A percentile compares a stretch with the other conserved stretches of the same genome.
phyloP scores from a whole-genome alignment of 768 basidiomycete genomes.

The Nidula microcarpa region DNA sequence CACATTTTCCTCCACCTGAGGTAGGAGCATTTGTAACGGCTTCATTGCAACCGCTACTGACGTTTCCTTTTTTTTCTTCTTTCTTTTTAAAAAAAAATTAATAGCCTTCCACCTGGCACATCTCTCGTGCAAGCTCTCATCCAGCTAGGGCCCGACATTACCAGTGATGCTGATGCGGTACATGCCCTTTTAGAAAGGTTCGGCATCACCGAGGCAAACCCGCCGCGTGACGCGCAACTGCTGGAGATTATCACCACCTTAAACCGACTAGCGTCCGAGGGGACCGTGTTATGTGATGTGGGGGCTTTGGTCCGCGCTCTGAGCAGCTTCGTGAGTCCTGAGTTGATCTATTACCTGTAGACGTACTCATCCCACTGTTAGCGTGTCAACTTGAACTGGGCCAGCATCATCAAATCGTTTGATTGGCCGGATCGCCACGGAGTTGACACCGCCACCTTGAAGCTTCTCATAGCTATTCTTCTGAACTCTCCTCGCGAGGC shows the following conservation, averaged over 20 bases:
- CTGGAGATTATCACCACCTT: conserved; percentile 69
- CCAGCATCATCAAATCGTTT: conserved; percentile 79
- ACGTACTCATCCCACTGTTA: conserved; percentile 22
- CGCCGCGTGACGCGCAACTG: conserved; percentile 68
- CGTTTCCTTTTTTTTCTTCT: too few relatives aligned
- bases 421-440: conserved; percentile 82
- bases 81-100: neutral
- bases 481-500: conserved; percentile 75
- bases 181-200: conserved; percentile 71
- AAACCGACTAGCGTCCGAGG: conserved; percentile 69
- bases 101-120: conserved; percentile 62
- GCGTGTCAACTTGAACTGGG: conserved; percentile 74
- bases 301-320: conserved; percentile 71
- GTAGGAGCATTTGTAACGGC: conserved; percentile 39
- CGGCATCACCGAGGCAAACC: conserved; percentile 67
- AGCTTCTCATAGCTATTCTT: conserved; percentile 85
- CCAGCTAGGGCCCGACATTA: conserved; percentile 78
- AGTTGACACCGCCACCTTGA: conserved; percentile 86
- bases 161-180: conserved; percentile 67
- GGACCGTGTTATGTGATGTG: conserved; percentile 69
- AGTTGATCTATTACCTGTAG: conserved; percentile 1
- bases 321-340: conserved; percentile 63
- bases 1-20: conserved; percentile 73
- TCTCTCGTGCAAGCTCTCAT: conserved; percentile 73
- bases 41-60: conserved; percentile 2